Evolutionary conservation across 768 basidiomycete genomes (phyloP).

Genomic region (Mycena chlorophos): DNA sequence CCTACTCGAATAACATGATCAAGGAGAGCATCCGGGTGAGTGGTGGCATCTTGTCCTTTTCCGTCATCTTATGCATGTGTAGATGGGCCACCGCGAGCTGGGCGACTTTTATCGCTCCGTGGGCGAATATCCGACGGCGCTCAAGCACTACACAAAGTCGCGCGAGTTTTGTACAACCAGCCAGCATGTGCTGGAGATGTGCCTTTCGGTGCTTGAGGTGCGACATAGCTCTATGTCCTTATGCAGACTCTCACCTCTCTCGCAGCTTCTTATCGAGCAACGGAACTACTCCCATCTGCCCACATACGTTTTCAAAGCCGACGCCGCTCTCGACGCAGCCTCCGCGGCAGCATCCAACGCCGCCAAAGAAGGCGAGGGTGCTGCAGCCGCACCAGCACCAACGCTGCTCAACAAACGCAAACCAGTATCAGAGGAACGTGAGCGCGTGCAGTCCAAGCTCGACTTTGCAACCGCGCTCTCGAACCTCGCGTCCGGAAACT

Average conservation of each 20-base stretch:
- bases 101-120: conserved; percentile 73
- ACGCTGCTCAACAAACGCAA: conserved; percentile 33
- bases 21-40: conserved; percentile 95
- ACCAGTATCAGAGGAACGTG: conserved; percentile 57
- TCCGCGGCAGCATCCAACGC: conserved; percentile 32
- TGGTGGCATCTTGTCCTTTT: conserved; percentile 13
- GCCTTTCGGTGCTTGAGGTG: conserved; percentile 79
- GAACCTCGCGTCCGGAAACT: conserved; percentile 67
- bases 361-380: conserved; percentile 22
- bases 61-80: conserved; percentile 5
- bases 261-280: conserved; percentile 81
- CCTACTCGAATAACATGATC: conserved; percentile 95
- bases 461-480: conserved; percentile 80
- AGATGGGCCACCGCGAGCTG: conserved; percentile 92
- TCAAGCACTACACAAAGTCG: conserved; percentile 87
- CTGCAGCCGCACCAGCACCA: conserved; percentile 15
- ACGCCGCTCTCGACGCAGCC: conserved; percentile 78
- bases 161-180: conserved; percentile 91
- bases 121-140: conserved; percentile 69
- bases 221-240: conserved; percentile 11
- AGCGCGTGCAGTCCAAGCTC: conserved; percentile 73
- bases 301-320: conserved; percentile 96
- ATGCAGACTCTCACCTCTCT: not conserved
- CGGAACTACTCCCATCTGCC: conserved; percentile 82
- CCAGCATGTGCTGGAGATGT: conserved; percentile 93